Evolutionary conservation across 371 early-diverging fungal species (phyloP).

Genomic region (Mucor sp.): DNA sequence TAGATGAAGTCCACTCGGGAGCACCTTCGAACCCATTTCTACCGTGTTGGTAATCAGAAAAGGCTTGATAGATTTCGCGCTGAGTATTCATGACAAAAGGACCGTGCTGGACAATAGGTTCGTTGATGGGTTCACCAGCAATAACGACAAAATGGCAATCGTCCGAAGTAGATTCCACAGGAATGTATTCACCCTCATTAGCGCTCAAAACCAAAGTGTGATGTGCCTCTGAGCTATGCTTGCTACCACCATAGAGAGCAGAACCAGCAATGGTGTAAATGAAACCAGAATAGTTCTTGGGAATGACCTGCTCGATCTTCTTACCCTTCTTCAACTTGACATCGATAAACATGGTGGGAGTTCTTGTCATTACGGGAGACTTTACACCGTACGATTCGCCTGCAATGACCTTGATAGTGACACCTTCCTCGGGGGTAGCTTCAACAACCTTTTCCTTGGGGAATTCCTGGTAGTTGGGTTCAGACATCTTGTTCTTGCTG

Average conservation of each 20-base stretch:
- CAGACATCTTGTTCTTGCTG: conserved; percentile 74
- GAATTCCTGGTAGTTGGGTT: conserved; percentile 80
- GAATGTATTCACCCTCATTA: conserved; percentile 42
- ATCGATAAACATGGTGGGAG: conserved; percentile 77
- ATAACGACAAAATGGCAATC: conserved; percentile 62
- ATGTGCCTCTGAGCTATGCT: conserved; percentile 54
- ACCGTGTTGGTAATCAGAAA: conserved; percentile 51
- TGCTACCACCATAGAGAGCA: conserved; percentile 51
- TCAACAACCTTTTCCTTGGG: conserved; percentile 59
- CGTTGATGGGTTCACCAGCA: conserved; percentile 59
- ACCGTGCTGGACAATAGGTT: conserved; percentile 62
- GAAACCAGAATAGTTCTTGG: conserved; percentile 64
- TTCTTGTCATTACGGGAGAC: conserved; percentile 64
- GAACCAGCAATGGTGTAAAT: conserved; percentile 68
- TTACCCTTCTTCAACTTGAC: conserved; percentile 59
- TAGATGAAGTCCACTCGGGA: conserved; percentile 36
- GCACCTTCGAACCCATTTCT: conserved; percentile 63
- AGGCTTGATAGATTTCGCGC: conserved; percentile 56
- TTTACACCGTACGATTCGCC: conserved; percentile 67
- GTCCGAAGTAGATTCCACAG: conserved; percentile 52
- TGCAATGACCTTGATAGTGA: conserved; percentile 78
- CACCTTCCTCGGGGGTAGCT: conserved; percentile 57
- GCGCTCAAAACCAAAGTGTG: conserved; percentile 57
- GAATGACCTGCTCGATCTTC: conserved; percentile 59
- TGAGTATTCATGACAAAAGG: conserved; percentile 66